Evolutionary conservation across 2,329 filamentous ascomycete species (phyloP).

Genomic region (Scedosporium dehoogii): DNA sequence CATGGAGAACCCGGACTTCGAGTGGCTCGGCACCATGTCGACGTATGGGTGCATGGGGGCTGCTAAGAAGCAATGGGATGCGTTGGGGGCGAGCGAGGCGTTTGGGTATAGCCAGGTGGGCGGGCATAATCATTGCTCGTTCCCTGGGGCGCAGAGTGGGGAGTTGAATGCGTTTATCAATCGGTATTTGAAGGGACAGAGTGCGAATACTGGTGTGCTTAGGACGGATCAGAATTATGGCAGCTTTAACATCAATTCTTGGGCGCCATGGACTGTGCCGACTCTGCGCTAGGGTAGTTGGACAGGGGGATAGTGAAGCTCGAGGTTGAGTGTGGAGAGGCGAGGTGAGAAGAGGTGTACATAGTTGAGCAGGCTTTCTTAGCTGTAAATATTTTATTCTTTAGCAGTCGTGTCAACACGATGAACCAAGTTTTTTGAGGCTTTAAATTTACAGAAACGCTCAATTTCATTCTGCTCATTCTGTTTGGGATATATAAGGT

Average conservation of each 20-base stretch:
- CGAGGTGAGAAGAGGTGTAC: neutral
- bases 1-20: constrained; percentile 38
- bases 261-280: neutral
- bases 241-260: neutral
- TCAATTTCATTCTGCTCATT: neutral
- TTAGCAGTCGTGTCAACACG: neutral
- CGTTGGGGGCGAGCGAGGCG: constrained; percentile 32
- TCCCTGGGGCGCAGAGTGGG: constrained; percentile 30
- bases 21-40: constrained; percentile 39
- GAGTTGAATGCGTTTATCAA: constrained; percentile 39
- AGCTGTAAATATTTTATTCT: neutral
- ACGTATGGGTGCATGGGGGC: constrained; percentile 40
- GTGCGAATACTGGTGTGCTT: neutral
- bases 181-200: constrained; percentile 28
- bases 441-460: constrained; percentile 5
- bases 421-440: neutral
- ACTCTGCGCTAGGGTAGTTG: neutral
- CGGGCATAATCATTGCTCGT: constrained; percentile 37
- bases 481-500: neutral
- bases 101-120: constrained; percentile 41
- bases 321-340: neutral
- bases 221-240: neutral
- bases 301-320: neutral
- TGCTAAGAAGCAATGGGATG: constrained; percentile 35
- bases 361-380: neutral